A percentile compares a stretch with the other conserved stretches of the same genome.
Conservation (phyloP, 2,329 filamentous ascomycete species). For the Penicillium brevicompactum region DNA sequence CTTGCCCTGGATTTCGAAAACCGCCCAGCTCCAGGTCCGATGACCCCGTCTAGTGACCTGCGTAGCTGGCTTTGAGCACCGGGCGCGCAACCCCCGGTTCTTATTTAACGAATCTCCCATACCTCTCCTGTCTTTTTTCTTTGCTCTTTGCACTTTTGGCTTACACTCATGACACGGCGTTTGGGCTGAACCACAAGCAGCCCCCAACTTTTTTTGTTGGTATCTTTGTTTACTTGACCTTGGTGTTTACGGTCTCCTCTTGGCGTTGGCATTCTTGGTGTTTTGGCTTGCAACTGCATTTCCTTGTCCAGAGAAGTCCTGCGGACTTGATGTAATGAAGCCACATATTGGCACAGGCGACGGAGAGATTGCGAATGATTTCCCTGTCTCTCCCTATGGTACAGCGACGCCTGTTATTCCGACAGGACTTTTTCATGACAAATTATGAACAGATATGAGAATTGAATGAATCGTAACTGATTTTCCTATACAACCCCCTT, state of each 20-base stretch:
- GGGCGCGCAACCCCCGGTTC: slow-evolving; percentile 2
- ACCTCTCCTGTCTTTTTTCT: slow-evolving; percentile 17
- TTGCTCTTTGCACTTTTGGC: slow-evolving; percentile 13
- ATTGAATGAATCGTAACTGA: slow-evolving; percentile 16
- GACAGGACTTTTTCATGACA: slow-evolving; percentile 23
- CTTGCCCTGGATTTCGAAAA: slow-evolving; percentile 40
- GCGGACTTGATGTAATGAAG: slow-evolving; percentile 26
- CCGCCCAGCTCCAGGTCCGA: slow-evolving; percentile 18
- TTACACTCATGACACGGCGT: slow-evolving; percentile 30
- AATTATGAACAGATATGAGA: slow-evolving; percentile 29
- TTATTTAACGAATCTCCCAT: slow-evolving; percentile 9
- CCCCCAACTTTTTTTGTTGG: slow-evolving; percentile 10
- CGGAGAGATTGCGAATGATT: slow-evolving; percentile 5
- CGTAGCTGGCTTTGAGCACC: slow-evolving; percentile 40
- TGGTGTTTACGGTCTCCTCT: slow-evolving; percentile 15
- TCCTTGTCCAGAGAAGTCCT: slow-evolving; percentile 16
- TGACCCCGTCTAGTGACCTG: slow-evolving; percentile 32
- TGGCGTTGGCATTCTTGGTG: slow-evolving; percentile 28
- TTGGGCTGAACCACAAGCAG: slow-evolving; percentile 10
- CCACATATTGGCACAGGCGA: slow-evolving; percentile 23
- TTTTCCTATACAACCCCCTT: not conserved
- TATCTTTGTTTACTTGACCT: slow-evolving; percentile 8
- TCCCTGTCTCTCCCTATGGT: slow-evolving; percentile 15
- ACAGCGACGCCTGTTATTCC: slow-evolving; percentile 22
- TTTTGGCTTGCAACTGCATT: slow-evolving; percentile 18